Base-by-base conservation (phyloP, 306 rosid species). In the Astragalus membranaceus region DNA sequence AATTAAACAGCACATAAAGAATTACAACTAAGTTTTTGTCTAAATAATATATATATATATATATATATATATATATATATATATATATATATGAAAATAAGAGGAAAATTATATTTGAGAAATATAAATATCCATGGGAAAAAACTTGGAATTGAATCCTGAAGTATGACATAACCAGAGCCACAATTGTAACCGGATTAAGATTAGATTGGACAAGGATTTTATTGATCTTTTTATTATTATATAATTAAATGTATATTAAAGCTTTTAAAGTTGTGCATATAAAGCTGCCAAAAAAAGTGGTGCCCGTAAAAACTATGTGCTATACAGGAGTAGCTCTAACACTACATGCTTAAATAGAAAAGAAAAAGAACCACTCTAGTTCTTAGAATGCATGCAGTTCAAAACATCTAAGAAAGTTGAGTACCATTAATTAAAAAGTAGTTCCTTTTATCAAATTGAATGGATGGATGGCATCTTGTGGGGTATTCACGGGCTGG, bases 401-500 rank as follows among this genome's bases (percentile, higher is more conserved):
- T 15, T 37, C 47, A 30, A 64, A 64, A 8, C 30, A 26, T 26
- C 36, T 53, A 47, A 48, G 46, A 65, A 64, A 48, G 80, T 75
- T 75, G 30, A 48, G 33, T 16, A 48, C 2, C 60, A 63, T 74
- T 75, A 50, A 63, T 65, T 3, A 26, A 64, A 68, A 76, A 64
- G 72, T 11, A 7, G 0, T 43, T 37, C 37, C 62, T 65, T 79
- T 72, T 26, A 7, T 26, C 29, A 8, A 29, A 37, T 66, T 39
- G 13, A 55, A 41, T 39, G 43, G 10, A 39, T 11, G 60, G 64
- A 17, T 56, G 70, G 59, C 6, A 50, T 62, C 20, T 64, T 65
- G 81, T 73, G 42, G 74, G 54, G 69, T 8, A 74, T 33, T 87
- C 93, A 89, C 96, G 84, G 67, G 89, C 2, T 60, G 47, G 72